phyloP scores from a whole-genome alignment of 805 yeast species.

The Pichia gijzeniarum region DNA sequence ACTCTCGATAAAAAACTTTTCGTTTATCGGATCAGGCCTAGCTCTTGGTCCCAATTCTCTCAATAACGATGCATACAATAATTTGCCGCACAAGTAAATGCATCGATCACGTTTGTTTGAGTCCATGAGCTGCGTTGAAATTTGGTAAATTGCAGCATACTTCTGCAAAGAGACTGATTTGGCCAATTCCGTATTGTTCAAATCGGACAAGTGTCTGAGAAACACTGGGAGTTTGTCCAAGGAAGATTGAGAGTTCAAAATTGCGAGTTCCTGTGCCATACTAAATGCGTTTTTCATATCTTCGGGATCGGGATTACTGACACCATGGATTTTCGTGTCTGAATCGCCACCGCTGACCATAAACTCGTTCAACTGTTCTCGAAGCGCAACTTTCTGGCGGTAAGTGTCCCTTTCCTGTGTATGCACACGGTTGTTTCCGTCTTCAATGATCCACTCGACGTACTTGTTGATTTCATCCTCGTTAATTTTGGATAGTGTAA shows the following conservation, averaged over 20 bases:
- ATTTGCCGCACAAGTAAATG: conserved; percentile 35
- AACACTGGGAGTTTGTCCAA: conserved; percentile 23
- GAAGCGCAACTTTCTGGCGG: conserved; percentile 9
- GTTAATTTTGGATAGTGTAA: conserved; percentile 14
- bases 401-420: conserved; percentile 10
- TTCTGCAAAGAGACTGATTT: conserved; percentile 31
- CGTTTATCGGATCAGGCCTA: conserved; percentile 41
- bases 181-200: conserved; percentile 16
- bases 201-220: conserved; percentile 16
- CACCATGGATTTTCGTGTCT: background rate
- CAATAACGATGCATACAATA: conserved; percentile 34
- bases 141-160: conserved; percentile 33
- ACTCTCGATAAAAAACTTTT: conserved; percentile 42
- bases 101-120: conserved; percentile 30
- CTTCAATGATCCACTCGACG: conserved; percentile 26
- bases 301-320: conserved; percentile 16
- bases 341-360: background rate
- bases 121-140: conserved; percentile 34
- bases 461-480: conserved; percentile 19
- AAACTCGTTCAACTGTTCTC: conserved; percentile 15
- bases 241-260: conserved; percentile 18
- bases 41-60: conserved; percentile 32
- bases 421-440: conserved; percentile 16
- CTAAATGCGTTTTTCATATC: conserved; percentile 20
- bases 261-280: conserved; percentile 18